Evolutionary conservation across 495 filamentous ascomycete genomes (phyloP), one percentile per base, ranked within the genome.

Genomic region (Apodospora peruviana): DNA sequence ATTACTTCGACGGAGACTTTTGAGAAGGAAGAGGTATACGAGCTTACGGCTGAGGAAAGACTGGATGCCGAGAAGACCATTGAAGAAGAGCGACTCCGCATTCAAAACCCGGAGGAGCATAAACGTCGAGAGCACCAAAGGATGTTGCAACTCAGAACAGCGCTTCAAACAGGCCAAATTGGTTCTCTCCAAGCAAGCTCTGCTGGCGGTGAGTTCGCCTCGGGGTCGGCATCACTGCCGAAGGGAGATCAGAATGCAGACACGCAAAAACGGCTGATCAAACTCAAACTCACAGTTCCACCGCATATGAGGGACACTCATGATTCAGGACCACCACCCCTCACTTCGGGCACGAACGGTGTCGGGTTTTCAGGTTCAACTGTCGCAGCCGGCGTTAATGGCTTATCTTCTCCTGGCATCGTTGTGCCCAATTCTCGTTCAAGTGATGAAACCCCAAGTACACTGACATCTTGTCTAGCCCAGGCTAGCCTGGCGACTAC

Each of bases 1-100:
- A 58, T 76, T 40, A 58, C 59, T 2, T 64, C 65, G 38, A 70
- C 67, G 21, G 70, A 76, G 29, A 66, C 69, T 0, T 75, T 73
- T 27, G 72, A 75, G 42, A 68, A 63, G 42, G 73, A 76, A 49
- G 72, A 71, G 35, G 57, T 54, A 17, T 64, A 61, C 36, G 61
- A 62, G 24, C 53, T 76, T 8, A 61, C 64, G 1, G 36, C 50
- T 0, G 68, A 75, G 29, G 71, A 76, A 14, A 45, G 56, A 5
- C 47, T 21, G 14, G 61, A 71, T 12, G 60, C 55, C 4, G 51
- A 64, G 12, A 17, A 46, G 5, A 43, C 70, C 43, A 56, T 71
- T 12, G 50, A 53, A 27, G 22, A 63, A 12, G 51, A 63, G 27
- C 45, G 43, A 35, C 56, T 62, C 8, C 57, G 61, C 14, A 21